These are phyloP conservation scores for Gliomastix tumulicola DNA, from an alignment of 2,329 filamentous ascomycete species.

Conservation along the genomic window DNA sequence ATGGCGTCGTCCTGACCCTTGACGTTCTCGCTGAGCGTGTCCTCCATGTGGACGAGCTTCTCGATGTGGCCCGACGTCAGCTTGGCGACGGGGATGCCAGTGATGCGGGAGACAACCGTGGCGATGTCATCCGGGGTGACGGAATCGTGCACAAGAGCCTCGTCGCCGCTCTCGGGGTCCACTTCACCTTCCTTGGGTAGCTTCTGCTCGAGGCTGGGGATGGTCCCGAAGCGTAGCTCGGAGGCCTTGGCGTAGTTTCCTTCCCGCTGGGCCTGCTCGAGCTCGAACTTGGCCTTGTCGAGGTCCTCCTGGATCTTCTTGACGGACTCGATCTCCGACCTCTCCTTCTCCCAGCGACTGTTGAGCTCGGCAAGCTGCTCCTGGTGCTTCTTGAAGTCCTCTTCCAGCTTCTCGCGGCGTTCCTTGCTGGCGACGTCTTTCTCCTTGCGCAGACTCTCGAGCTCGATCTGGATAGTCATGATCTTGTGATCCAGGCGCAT, in stretches of 20 bases:
- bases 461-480: conserved; percentile 94
- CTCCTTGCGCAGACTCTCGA: conserved; percentile 91
- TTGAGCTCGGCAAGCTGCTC: conserved; percentile 69
- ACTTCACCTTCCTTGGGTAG: conserved; percentile 66
- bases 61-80: conserved; percentile 90
- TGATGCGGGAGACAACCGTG: conserved; percentile 81
- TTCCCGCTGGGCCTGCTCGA: conserved; percentile 80
- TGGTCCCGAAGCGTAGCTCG: conserved; percentile 81
- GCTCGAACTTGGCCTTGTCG: conserved; percentile 75
- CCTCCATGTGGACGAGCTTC: conserved; percentile 94
- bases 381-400: conserved; percentile 67
- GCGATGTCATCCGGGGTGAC: conserved; percentile 96
- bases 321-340: conserved; percentile 75
- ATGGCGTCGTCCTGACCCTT: conserved; percentile 93
- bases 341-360: conserved; percentile 85
- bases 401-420: conserved; percentile 77
- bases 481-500: conserved; percentile 89
- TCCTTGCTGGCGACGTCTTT: conserved; percentile 86
- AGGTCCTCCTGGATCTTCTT: conserved; percentile 86
- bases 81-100: conserved; percentile 88
- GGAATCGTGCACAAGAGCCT: conserved; percentile 76
- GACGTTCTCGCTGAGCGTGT: conserved; percentile 73
- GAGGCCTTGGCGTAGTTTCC: conserved; percentile 89
- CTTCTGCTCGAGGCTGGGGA: conserved; percentile 72
- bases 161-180: conserved; percentile 21